phyloP scores from a whole-genome alignment of 495 filamentous ascomycete species.

The Cercophora scortea region DNA sequence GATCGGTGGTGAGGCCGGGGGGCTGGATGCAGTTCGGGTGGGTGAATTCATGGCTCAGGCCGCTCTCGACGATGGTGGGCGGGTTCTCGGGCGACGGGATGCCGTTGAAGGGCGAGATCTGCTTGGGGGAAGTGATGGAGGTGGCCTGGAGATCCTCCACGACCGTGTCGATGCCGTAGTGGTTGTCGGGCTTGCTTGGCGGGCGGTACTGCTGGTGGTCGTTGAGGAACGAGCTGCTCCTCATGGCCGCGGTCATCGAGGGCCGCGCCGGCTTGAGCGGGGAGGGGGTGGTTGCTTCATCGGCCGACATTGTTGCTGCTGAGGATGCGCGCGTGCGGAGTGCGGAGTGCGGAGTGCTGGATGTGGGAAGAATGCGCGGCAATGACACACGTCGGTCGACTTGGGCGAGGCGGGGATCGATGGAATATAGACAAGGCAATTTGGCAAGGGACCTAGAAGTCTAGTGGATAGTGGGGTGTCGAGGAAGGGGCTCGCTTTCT shows the following conservation, averaged over 20 bases:
- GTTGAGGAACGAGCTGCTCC: slow-evolving; percentile 61
- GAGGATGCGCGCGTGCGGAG: too few species aligned
- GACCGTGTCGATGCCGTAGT: slow-evolving; percentile 48
- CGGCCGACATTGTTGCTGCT: slow-evolving; percentile 11
- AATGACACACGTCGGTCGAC: too few species aligned
- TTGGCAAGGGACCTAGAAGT: too few species aligned
- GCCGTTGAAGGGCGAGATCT: slow-evolving; percentile 41
- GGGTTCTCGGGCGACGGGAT: slow-evolving; percentile 43
- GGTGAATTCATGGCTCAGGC: slow-evolving; percentile 46
- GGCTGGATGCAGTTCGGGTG: slow-evolving; percentile 48
- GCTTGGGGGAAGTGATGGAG: slow-evolving; percentile 26
- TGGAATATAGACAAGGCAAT: too few species aligned
- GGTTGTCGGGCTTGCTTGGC: slow-evolving; percentile 41
- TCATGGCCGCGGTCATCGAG: slow-evolving; percentile 41
- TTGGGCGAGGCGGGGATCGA: too few species aligned
- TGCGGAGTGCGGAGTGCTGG: too few species aligned
- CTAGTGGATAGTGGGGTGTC: too few species aligned
- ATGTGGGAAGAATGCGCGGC: too few species aligned
- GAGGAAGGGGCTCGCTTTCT: too few species aligned
- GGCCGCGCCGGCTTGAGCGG: slow-evolving; percentile 27
- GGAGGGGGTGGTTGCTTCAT: slow-evolving; percentile 19
- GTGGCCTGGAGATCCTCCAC: slow-evolving; percentile 38
- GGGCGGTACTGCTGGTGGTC: slow-evolving; percentile 72
- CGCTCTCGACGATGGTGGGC: slow-evolving; percentile 48
- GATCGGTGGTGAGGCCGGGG: slow-evolving; percentile 29